phyloP scores from a whole-genome alignment of 2,329 filamentous ascomycete genomes.

The Capronia epimyces region DNA sequence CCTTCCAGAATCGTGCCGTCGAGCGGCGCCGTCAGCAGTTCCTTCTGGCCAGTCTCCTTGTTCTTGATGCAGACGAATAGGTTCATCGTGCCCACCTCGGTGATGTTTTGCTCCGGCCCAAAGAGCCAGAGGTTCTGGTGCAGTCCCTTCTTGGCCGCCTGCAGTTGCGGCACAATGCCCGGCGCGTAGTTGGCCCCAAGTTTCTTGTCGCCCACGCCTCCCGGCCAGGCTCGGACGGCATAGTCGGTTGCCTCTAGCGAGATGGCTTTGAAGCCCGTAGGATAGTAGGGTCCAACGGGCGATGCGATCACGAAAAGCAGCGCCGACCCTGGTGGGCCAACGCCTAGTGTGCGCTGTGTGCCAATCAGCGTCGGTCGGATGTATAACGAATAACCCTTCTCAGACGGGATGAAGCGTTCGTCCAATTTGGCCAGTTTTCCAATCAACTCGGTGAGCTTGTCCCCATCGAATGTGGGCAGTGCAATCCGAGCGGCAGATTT shows the following conservation, averaged over 20 bases:
- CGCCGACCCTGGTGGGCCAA: conserved; percentile 84
- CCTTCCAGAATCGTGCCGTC: conserved; percentile 96
- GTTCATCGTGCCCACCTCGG: conserved; percentile 99
- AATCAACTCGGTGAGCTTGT: conserved; percentile 74
- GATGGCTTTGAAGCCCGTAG: conserved; percentile 95
- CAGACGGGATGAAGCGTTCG: conserved; percentile 79
- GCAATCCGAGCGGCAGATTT: conserved; percentile 87
- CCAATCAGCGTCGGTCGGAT: conserved; percentile 95
- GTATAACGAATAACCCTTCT: conserved; percentile 87
- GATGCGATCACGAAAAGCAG: conserved; percentile 93
- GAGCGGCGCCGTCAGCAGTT: conserved; percentile 88
- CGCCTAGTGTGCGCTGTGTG: conserved; percentile 88
- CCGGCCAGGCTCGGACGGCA: conserved; percentile 94
- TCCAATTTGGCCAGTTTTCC: conserved; percentile 74
- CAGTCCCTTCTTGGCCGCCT: conserved; percentile 85
- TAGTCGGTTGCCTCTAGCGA: conserved; percentile 94
- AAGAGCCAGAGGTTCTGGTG: conserved; percentile 99
- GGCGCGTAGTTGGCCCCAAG: conserved; percentile 99
- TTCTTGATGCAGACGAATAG: conserved; percentile 83
- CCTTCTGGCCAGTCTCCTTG: conserved; percentile 81
- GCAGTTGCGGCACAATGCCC: conserved; percentile 91
- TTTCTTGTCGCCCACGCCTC: conserved; percentile 96
- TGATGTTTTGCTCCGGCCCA: conserved; percentile 89
- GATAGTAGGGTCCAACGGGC: conserved; percentile 95
- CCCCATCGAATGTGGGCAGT: conserved; percentile 74